Conservation (phyloP, 306 rosid genomes). For the Quercus dentata region DNA sequence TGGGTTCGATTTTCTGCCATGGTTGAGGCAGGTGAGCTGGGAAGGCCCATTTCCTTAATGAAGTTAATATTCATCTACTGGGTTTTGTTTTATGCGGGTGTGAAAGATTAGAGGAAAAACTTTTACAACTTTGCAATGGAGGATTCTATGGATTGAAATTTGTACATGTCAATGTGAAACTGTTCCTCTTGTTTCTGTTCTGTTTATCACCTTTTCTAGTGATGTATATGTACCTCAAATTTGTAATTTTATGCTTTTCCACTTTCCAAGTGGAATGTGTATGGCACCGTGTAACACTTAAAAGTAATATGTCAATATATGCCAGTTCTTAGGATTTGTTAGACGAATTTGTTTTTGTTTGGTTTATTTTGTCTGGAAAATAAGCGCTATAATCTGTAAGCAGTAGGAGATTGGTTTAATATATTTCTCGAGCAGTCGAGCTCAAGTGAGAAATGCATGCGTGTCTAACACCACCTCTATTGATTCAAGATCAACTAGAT, state of each 20-base stretch:
- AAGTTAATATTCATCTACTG: conserved; percentile 1
- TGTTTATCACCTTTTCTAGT: conserved; percentile 5
- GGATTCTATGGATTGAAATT: conserved; percentile 30
- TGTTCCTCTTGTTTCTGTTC: conserved; percentile 20
- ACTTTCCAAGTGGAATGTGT: background rate
- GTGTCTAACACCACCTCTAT: too few species aligned
- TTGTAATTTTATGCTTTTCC: conserved; percentile 1
- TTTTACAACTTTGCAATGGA: background rate
- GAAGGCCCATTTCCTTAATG: conserved; percentile 5
- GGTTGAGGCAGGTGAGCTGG: background rate
- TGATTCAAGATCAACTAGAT: too few species aligned
- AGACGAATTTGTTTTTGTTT: too few species aligned
- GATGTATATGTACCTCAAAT: background rate
- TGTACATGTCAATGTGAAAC: conserved; percentile 17
- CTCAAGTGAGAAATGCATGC: too few species aligned
- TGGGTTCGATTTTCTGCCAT: background rate
- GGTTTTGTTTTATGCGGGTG: conserved; percentile 18
- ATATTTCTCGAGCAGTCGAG: too few species aligned
- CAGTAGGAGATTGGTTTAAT: too few species aligned
- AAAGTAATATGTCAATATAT: background rate
- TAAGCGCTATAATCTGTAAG: too few species aligned
- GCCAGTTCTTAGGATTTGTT: background rate
- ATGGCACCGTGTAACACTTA: background rate
- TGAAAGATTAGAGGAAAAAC: conserved; percentile 26
- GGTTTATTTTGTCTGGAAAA: too few species aligned